Percentiles rank a stretch among this genome's conserved stretches.
Evolutionary conservation across 2,329 filamentous ascomycete species (phyloP).

Genomic region (Penicillium sp.): DNA sequence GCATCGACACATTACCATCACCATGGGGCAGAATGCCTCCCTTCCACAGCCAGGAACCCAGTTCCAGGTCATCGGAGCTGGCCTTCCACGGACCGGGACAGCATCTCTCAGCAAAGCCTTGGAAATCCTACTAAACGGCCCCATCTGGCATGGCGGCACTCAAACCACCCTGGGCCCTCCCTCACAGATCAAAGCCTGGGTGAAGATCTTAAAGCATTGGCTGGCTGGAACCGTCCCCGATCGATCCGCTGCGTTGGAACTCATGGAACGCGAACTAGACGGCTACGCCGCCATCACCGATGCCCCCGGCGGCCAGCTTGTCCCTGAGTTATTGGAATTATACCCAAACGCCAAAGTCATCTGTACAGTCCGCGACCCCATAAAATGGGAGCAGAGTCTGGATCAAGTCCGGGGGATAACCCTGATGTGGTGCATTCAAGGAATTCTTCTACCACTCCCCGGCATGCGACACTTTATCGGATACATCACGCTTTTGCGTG

Average conservation of each 20-base stretch:
- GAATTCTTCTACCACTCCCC: conserved; percentile 27
- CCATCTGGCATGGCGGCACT: conserved; percentile 56
- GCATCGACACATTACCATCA: conserved; percentile 1
- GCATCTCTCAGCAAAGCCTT: conserved; percentile 56
- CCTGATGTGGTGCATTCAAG: conserved; percentile 23
- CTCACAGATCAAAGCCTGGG: conserved; percentile 28
- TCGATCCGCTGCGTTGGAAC: conserved; percentile 11
- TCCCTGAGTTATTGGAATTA: conserved; percentile 52
- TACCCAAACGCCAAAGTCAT: conserved; percentile 57
- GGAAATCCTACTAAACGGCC: conserved; percentile 52
- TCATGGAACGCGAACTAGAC: conserved; percentile 24
- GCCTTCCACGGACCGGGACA: conserved; percentile 53
- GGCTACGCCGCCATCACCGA: conserved; percentile 56
- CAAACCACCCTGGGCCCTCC: conserved; percentile 33
- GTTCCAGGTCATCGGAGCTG: conserved; percentile 34
- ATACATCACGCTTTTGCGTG: conserved; percentile 18
- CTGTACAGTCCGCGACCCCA: conserved; percentile 36
- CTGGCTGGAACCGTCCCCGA: conserved; percentile 4
- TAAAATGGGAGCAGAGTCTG: conserved; percentile 30
- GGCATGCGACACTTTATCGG: conserved; percentile 30
- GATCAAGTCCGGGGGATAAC: conserved; percentile 19
- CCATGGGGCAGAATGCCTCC: conserved; percentile 27
- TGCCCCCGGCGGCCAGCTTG: conserved; percentile 46
- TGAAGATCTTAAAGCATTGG: conserved; percentile 24
- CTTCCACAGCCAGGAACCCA: conserved; percentile 19